A percentile compares a stretch with the other conserved stretches of the same genome.
These are phyloP conservation scores for Lasiodiplodia hormozganensis DNA, from an alignment of 2,329 filamentous ascomycete genomes.

Conservation along the genomic window DNA sequence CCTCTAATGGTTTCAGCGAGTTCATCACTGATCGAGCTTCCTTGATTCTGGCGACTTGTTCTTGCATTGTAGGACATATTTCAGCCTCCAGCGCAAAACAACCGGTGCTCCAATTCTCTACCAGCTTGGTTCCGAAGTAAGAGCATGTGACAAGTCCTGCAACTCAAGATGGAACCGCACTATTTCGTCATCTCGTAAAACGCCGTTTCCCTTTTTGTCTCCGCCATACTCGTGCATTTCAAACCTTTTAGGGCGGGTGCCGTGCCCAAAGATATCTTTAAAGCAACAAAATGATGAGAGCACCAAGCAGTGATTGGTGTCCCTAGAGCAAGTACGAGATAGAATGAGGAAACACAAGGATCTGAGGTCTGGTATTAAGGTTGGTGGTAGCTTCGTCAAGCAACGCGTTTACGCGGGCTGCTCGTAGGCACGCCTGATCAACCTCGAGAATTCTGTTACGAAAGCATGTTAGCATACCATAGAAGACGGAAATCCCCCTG, in stretches of 20 bases:
- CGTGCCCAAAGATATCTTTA: conserved; percentile 3
- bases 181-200: conserved; percentile 13
- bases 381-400: neutral
- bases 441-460: conserved; percentile 68
- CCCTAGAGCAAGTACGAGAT: neutral
- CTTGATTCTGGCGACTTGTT: neutral
- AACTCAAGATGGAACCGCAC: neutral
- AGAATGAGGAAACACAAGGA: neutral
- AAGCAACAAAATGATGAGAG: neutral
- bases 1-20: neutral
- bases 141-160: neutral
- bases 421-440: conserved; percentile 86
- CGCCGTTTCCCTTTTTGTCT: conserved; percentile 8
- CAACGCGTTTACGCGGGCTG: conserved; percentile 62
- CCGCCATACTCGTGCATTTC: neutral
- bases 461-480: neutral
- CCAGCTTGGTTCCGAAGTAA: neutral
- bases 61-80: conserved; percentile 1
- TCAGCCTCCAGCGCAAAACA: conserved; percentile 1
- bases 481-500: neutral
- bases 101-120: neutral
- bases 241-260: neutral
- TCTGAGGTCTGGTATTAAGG: neutral
- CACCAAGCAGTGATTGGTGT: conserved; percentile 1
- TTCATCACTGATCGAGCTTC: neutral